These are phyloP conservation scores for Neurospora intermedia DNA, from an alignment of 495 filamentous ascomycete genomes.

Conservation along the genomic window DNA sequence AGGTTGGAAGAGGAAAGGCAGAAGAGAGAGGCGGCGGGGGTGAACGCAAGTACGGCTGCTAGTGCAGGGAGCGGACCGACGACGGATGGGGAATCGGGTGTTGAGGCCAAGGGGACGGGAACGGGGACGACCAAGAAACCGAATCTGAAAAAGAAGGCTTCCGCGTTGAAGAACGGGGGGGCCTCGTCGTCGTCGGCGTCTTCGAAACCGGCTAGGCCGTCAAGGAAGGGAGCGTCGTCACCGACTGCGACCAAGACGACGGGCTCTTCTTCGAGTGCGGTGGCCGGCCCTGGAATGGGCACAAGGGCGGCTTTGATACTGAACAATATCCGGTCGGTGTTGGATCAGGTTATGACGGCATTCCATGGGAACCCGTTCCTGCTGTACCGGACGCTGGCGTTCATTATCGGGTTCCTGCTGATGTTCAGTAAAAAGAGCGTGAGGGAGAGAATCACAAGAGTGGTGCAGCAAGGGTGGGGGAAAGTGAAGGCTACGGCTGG, in stretches of 20 bases:
- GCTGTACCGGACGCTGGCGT: constrained; percentile 64
- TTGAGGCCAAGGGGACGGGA: not conserved
- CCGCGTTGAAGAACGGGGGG: constrained; percentile 1
- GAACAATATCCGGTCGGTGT: constrained; percentile 45
- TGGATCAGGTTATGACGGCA: constrained; percentile 50
- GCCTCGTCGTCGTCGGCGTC: not conserved
- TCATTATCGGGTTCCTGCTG: constrained; percentile 69
- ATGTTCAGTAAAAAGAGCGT: constrained; percentile 65
- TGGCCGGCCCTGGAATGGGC: constrained; percentile 30
- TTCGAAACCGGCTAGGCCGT: constrained; percentile 37
- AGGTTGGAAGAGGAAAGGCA: constrained; percentile 34
- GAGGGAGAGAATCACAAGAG: constrained; percentile 58
- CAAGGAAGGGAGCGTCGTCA: constrained; percentile 23
- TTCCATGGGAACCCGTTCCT: constrained; percentile 64
- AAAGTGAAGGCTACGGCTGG: constrained; percentile 80
- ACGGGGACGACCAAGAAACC: not conserved
- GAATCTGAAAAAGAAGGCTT: not conserved
- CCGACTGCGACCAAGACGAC: constrained; percentile 18
- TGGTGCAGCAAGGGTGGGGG: constrained; percentile 62
- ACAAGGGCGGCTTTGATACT: constrained; percentile 40
- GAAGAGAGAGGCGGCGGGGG: constrained; percentile 22
- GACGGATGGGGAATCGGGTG: constrained; percentile 4
- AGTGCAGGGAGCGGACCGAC: not conserved
- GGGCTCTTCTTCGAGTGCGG: constrained; percentile 23
- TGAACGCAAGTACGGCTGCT: constrained; percentile 8